Evolutionary conservation across 2,329 filamentous ascomycete species (phyloP).

Genomic region (Simplicillium sp.): DNA sequence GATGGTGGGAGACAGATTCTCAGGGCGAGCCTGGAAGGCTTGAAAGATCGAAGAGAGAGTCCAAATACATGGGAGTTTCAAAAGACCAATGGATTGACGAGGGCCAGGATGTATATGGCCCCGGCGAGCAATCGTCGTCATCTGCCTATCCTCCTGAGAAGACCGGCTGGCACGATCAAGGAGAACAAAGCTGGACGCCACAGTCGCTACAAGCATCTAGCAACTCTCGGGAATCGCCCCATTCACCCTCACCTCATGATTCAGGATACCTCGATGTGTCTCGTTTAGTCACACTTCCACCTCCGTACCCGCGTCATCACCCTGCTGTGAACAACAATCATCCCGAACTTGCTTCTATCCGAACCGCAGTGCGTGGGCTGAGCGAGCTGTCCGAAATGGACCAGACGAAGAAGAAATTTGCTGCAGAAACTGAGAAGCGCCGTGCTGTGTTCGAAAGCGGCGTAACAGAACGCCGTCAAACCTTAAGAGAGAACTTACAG

Average conservation of each 20-base stretch:
- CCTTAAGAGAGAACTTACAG: constrained; percentile 67
- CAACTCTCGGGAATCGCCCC: constrained; percentile 27
- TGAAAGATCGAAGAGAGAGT: constrained; percentile 78
- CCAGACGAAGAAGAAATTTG: constrained; percentile 55
- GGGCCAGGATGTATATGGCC: constrained; percentile 24
- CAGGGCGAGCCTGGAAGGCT: constrained; percentile 55
- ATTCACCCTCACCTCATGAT: constrained; percentile 35
- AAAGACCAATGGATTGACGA: constrained; percentile 64
- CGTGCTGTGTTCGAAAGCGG: constrained; percentile 44
- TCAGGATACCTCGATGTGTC: constrained; percentile 71
- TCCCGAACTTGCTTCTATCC: constrained; percentile 72
- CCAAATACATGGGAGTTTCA: constrained; percentile 91
- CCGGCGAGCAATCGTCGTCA: constrained; percentile 25
- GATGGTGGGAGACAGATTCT: constrained; percentile 91
- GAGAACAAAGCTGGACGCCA: constrained; percentile 30
- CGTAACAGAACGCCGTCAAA: constrained; percentile 44
- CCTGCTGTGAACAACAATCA: constrained; percentile 95
- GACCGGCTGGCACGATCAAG: constrained; percentile 41
- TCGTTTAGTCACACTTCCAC: constrained; percentile 82
- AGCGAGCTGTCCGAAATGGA: constrained; percentile 66
- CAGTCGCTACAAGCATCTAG: constrained; percentile 32
- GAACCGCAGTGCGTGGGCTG: constrained; percentile 62
- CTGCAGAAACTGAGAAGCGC: constrained; percentile 44
- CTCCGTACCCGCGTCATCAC: constrained; percentile 87
- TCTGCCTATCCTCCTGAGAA: constrained; percentile 48